phyloP scores from a whole-genome alignment of 108 stramenopile species.

The Pseudonitzschia pungens region DNA sequence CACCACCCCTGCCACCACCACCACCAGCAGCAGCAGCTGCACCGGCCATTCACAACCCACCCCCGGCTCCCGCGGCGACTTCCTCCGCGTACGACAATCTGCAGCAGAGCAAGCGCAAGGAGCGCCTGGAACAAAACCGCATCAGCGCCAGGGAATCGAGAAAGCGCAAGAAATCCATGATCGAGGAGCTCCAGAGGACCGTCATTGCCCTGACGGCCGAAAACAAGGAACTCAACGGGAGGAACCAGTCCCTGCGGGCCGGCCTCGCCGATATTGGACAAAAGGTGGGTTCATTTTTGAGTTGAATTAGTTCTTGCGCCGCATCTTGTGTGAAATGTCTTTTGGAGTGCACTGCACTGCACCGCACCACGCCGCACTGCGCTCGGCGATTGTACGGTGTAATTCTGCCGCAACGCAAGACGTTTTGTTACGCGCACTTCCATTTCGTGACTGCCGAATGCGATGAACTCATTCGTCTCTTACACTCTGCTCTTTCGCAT shows the following conservation, averaged over 20 bases:
- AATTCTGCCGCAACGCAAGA: too few species aligned
- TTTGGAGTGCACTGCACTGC: slow-evolving; percentile 2
- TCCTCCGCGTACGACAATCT: background rate
- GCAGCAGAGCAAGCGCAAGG: slow-evolving; percentile 54
- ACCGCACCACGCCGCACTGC: too few species aligned
- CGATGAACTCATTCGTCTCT: background rate
- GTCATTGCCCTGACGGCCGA: slow-evolving; percentile 82
- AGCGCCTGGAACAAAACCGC: slow-evolving; percentile 89
- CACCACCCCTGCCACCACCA: too few species aligned
- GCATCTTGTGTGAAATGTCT: background rate
- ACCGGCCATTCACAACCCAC: too few species aligned
- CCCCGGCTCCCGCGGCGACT: too few species aligned
- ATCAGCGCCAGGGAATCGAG: slow-evolving; percentile 86
- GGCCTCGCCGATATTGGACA: slow-evolving; percentile 78
- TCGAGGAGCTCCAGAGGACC: slow-evolving; percentile 86
- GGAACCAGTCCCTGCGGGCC: slow-evolving; percentile 70
- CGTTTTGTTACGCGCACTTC: too few species aligned
- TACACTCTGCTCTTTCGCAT: background rate
- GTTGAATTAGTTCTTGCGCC: too few species aligned
- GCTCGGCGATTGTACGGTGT: too few species aligned
- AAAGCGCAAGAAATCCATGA: slow-evolving; percentile 88
- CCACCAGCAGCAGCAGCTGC: too few species aligned
- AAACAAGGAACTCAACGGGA: slow-evolving; percentile 82
- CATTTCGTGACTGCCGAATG: too few species aligned
- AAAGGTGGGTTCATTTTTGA: slow-evolving; percentile 49